Evolutionary conservation across 495 filamentous ascomycete species (phyloP).

Genomic region (Baudoinia panamericana): DNA sequence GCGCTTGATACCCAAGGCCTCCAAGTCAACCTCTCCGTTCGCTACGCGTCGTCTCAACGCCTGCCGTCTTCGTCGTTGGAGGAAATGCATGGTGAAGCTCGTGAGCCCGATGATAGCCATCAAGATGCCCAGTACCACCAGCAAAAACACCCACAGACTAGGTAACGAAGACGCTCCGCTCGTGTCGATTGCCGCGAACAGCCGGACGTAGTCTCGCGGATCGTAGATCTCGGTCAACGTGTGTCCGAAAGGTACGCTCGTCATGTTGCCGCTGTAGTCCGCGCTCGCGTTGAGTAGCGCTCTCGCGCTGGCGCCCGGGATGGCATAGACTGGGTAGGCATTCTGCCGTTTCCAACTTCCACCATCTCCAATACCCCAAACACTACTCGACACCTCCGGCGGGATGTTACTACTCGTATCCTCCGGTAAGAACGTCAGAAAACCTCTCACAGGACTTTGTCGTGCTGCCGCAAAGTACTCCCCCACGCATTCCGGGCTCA

Average conservation of each 20-base stretch:
- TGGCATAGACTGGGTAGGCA: conserved; percentile 70
- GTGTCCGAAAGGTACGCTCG: conserved; percentile 42
- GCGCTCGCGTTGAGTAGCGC: conserved; percentile 59
- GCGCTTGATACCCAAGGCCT: conserved; percentile 63
- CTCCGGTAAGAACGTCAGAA: conserved; percentile 60
- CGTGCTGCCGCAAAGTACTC: conserved; percentile 54
- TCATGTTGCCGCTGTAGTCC: conserved; percentile 60
- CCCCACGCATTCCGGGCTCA: conserved; percentile 51
- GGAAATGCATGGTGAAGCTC: conserved; percentile 57
- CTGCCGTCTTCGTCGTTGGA: conserved; percentile 53
- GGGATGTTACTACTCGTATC: conserved; percentile 41
- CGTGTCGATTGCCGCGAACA: conserved; percentile 46
- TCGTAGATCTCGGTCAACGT: conserved; percentile 37
- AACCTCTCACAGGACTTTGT: conserved; percentile 39
- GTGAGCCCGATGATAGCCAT: conserved; percentile 49
- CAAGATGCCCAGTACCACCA: conserved; percentile 67
- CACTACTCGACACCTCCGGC: conserved; percentile 41
- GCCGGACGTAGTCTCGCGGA: conserved; percentile 34
- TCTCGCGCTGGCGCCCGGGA: conserved; percentile 51
- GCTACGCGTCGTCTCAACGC: conserved; percentile 54
- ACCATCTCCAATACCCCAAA: conserved; percentile 56
- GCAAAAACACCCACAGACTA: conserved; percentile 69
- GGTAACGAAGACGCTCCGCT: conserved; percentile 34
- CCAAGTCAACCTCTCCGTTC: conserved; percentile 65
- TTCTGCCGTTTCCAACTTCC: conserved; percentile 49